Conservation (phyloP, 2,329 filamentous ascomycete genomes). For the Fusarium zealandicum region DNA sequence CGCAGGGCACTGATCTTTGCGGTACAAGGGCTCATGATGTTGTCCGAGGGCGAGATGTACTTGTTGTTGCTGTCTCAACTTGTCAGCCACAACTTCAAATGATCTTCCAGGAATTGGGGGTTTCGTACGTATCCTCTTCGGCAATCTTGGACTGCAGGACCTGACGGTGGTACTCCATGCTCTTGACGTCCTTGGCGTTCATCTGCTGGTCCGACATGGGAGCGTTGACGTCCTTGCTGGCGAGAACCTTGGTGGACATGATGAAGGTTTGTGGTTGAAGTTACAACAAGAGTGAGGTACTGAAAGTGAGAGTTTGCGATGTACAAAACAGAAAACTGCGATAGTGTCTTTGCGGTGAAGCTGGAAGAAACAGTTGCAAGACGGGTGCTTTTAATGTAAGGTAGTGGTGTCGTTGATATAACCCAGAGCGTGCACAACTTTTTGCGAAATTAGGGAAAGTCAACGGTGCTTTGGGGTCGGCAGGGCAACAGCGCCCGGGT, state of each 20-base stretch:
- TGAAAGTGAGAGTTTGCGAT: not conserved
- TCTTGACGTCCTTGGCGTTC: conserved; percentile 62
- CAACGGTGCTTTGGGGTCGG: conserved; percentile 33
- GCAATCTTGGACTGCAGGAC: conserved; percentile 74
- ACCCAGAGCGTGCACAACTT: conserved; percentile 18
- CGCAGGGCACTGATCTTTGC: conserved; percentile 83
- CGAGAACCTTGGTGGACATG: conserved; percentile 69
- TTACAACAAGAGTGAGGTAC: conserved; percentile 3
- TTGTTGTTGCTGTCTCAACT: conserved; percentile 50
- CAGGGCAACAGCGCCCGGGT: conserved; percentile 37
- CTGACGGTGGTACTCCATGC: conserved; percentile 81
- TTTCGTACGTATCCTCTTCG: conserved; percentile 68
- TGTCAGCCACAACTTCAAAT: conserved; percentile 16
- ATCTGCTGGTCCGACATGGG: conserved; percentile 48
- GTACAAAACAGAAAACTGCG: conserved; percentile 1
- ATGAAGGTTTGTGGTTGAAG: conserved; percentile 18
- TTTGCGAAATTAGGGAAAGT: conserved; percentile 33
- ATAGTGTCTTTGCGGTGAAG: conserved; percentile 15
- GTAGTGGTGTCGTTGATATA: conserved; percentile 26
- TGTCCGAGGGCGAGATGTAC: conserved; percentile 86
- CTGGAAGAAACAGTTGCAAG: conserved; percentile 10
- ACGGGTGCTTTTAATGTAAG: conserved; percentile 26
- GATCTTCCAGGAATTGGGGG: no score
- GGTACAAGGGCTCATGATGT: conserved; percentile 86
- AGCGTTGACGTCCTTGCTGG: conserved; percentile 71